Conservation (phyloP, 2,329 filamentous ascomycete genomes). For the Fusarium sp. region DNA sequence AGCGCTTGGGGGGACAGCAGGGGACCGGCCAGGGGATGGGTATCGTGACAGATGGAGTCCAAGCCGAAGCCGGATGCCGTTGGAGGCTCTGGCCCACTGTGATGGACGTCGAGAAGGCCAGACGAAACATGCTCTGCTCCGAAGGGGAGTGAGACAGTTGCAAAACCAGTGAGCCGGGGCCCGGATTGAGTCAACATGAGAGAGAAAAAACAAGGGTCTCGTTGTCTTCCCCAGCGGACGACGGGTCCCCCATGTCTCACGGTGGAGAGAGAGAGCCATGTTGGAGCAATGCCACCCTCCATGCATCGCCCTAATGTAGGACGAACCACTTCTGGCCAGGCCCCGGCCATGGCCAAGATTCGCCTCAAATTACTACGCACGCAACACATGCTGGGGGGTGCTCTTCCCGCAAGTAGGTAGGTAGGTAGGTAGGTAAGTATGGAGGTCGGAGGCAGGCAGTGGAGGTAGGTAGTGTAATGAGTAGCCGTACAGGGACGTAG, state of each 20-base stretch:
- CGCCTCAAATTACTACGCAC: constrained; percentile 42
- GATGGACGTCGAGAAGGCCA: constrained; percentile 1
- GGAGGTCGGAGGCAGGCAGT: not conserved
- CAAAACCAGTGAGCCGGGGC: constrained; percentile 4
- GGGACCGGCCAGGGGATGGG: constrained; percentile 8
- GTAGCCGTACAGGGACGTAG: not conserved
- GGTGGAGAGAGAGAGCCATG: constrained; percentile 36
- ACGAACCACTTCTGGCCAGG: constrained; percentile 45
- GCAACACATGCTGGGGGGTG: constrained; percentile 32
- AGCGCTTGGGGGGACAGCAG: constrained; percentile 21
- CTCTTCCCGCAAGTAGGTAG: constrained; percentile 4
- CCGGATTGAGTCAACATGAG: constrained; percentile 1
- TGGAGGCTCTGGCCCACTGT: constrained; percentile 1
- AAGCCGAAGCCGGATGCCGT: constrained; percentile 28
- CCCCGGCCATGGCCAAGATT: constrained; percentile 42
- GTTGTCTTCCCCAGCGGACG: constrained; percentile 34
- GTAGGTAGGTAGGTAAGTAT: not conserved
- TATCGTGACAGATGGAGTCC: constrained; percentile 23
- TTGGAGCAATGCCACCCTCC: constrained; percentile 46
- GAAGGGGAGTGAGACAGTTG: constrained; percentile 1
- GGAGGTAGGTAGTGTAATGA: not conserved
- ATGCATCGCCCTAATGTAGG: constrained; percentile 47
- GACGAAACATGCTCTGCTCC: constrained; percentile 16
- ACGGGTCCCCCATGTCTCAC: constrained; percentile 33
- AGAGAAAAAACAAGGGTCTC: constrained; percentile 37